phyloP scores from a whole-genome alignment of 768 basidiomycete species.

The Calocybe indica region DNA sequence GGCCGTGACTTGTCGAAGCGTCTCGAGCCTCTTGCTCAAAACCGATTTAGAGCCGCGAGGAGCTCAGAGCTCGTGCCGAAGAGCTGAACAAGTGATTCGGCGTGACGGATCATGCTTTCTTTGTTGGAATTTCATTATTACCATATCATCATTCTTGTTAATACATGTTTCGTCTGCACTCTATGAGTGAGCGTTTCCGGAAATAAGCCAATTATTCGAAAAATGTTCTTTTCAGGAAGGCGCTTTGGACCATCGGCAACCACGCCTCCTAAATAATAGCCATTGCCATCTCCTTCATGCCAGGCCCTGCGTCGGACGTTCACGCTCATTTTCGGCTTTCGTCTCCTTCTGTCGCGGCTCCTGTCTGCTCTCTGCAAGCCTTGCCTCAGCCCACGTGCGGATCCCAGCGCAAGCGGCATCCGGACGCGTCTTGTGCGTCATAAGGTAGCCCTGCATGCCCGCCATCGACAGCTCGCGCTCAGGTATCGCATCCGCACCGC shows the following conservation, averaged over 20 bases:
- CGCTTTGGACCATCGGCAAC: no score
- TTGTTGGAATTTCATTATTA: no score
- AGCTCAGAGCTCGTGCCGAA: conserved; percentile 38
- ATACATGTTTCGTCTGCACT: no score
- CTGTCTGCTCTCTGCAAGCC: conserved; percentile 25
- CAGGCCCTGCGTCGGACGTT: no score
- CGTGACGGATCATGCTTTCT: no score
- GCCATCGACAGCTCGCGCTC: conserved; percentile 32
- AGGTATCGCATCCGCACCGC: conserved; percentile 36
- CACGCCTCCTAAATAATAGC: no score
- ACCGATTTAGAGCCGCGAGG: conserved; percentile 40
- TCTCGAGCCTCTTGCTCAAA: neutral
- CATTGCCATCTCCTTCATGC: no score
- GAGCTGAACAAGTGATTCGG: conserved; percentile 28
- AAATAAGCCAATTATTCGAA: no score
- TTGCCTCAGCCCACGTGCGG: conserved; percentile 38
- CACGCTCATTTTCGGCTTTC: neutral
- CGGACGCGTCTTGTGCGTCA: conserved; percentile 55
- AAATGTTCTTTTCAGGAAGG: no score
- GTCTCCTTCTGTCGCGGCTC: conserved; percentile 10
- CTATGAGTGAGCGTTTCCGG: no score
- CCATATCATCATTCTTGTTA: no score
- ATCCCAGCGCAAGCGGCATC: conserved; percentile 36
- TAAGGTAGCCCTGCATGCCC: conserved; percentile 40
- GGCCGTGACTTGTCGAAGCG: neutral